phyloP scores from a whole-genome alignment of 2,329 filamentous ascomycete genomes.

The Fusarium sp. region DNA sequence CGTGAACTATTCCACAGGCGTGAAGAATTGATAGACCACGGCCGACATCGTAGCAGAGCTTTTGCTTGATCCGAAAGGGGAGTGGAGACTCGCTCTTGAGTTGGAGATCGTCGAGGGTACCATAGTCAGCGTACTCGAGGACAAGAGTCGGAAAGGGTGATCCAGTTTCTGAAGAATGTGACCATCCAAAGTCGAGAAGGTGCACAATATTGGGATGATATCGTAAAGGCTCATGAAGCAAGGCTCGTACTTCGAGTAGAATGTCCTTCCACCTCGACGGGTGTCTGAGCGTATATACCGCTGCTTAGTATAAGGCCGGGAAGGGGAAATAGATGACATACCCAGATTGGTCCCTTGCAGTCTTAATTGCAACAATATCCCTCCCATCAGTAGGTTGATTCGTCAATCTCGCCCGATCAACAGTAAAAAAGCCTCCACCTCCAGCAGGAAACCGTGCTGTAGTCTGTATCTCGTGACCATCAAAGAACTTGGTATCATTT shows the following conservation, averaged over 20 bases:
- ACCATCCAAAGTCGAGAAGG: slow-evolving; percentile 3
- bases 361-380: background rate
- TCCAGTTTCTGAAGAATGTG: background rate
- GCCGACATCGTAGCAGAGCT: slow-evolving; percentile 3
- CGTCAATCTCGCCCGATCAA: background rate
- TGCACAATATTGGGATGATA: slow-evolving; percentile 7
- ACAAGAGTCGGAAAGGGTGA: slow-evolving; percentile 2
- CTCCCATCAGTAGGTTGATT: background rate
- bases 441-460: background rate
- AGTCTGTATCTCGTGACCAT: slow-evolving; percentile 2
- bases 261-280: slow-evolving; percentile 9
- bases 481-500: slow-evolving; percentile 1
- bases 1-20: slow-evolving; percentile 4
- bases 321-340: background rate
- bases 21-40: slow-evolving; percentile 5
- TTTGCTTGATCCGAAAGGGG: slow-evolving; percentile 2
- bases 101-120: slow-evolving; percentile 1
- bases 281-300: background rate
- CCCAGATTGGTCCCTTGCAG: slow-evolving; percentile 3
- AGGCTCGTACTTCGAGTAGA: slow-evolving; percentile 1
- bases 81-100: background rate
- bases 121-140: background rate
- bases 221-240: background rate
- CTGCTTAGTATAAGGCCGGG: background rate
- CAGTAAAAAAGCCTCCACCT: slow-evolving; percentile 6